Evolutionary conservation across 2,329 filamentous ascomycete species (phyloP), one percentile per base, ranked within the genome.

Genomic region (Incumbomyces lentus): DNA sequence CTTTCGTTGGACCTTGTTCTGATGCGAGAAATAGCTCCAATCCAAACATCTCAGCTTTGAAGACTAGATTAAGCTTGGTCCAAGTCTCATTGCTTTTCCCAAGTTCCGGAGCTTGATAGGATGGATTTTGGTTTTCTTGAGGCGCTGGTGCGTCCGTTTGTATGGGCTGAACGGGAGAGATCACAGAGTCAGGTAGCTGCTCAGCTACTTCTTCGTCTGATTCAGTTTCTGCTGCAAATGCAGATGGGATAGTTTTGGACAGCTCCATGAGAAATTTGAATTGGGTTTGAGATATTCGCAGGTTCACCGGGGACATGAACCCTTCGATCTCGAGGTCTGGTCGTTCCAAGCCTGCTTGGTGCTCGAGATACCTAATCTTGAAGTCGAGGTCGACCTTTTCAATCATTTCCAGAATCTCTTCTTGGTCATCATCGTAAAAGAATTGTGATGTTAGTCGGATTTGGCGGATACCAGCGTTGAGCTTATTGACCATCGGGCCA

Each of bases 361-460:
- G 92, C 60, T 96, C 90, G 1, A 89, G 79, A 64, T 95, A 90
- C 2, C 84, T 93, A 53, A 98, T 82, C 50, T 85, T 86, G 67
- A 98, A 95, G 40, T 85, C 86, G 18, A 99, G 71, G 61, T 98
- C 92, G 11, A 98, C 88, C 57, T 95, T 88, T 59, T 98, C 89
- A 56, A 99, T 95, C 70, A 99, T 84, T 62, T 98, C 87, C 6
- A 98, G 72, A 62, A 95, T 88, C 63, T 98, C 92, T 0, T 79
- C 78, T 47, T 76, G 67, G 30, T 80, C 77, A 2, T 81, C 73
- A 0, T 78, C 65, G 57, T 93, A 96, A 61, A 94, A 78, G 59
- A 96, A 87, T 46, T 86, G 81, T 0, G 90, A 96, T 0, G 87
- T 95, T 22, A 98, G 70, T 30, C 86, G 81, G 50, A 95, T 87